Evolutionary conservation across 2,329 filamentous ascomycete genomes (phyloP), one percentile per base, ranked within the genome.

Genomic region (Lecanicillium sp.): DNA sequence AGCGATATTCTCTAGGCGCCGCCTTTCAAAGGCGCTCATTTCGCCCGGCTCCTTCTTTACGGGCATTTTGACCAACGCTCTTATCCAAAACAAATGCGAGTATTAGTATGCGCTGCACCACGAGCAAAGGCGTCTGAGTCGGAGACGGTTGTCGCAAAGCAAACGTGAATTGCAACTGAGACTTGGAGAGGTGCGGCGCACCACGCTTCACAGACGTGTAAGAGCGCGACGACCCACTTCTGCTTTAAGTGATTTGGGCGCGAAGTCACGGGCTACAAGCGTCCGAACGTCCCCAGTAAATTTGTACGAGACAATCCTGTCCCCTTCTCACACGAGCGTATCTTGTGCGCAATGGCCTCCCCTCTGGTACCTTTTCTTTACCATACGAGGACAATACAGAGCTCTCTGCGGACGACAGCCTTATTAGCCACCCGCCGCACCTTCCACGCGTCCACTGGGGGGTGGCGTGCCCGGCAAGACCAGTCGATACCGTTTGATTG

Each of bases 21-120:
- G 80, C 51, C 81, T 80, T 68, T 95, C 89, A 60, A 94, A 95
- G 29, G 87, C 85, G 60, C 85, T 94, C 50, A 94, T 66, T 27
- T 51, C 71, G 16, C 49, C 53, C 12, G 59, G 59, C 29, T 68
- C 62, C 16, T 59, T 64, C 13, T 62, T 60, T 2, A 64, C 55
- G 2, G 71, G 58, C 72, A 78, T 76, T 28, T 30, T 50, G 20
- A 35, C 33, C 14, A 27, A 12, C 33, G 16, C 3, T 25, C 4
- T 11, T 6, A 25, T n/a, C n/a, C n/a, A n/a, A n/a, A n/a, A n/a
- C n/a, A n/a, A n/a, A n/a, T n/a, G n/a, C n/a, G n/a, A n/a, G n/a
- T n/a, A n/a, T n/a, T n/a, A n/a, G n/a, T n/a, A 11, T 25, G 22
- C 22, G 22, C 22, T 7, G 22, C 22, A 11, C 11, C 7, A 11